Evolutionary conservation across 2,329 filamentous ascomycete species (phyloP).

Genomic region (Hymenoscyphus scutula): DNA sequence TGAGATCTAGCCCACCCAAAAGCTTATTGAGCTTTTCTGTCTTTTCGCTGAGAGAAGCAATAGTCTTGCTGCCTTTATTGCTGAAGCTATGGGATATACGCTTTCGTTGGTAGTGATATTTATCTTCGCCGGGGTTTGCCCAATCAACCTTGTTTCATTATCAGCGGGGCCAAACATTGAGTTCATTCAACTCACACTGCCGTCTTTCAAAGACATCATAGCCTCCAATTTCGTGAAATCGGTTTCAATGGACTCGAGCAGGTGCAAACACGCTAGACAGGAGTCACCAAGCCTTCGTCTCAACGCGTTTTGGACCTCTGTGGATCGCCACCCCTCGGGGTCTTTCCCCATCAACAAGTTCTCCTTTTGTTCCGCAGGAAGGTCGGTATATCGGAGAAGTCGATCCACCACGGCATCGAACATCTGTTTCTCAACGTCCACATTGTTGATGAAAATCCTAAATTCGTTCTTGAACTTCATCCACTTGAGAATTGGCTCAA

Average conservation of each 20-base stretch:
- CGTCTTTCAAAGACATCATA: slow-evolving; percentile 27
- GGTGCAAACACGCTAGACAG: slow-evolving; percentile 22
- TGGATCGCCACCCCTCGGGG: slow-evolving; percentile 25
- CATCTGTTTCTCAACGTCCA: slow-evolving; percentile 21
- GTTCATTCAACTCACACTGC: slow-evolving; percentile 18
- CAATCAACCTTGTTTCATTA: slow-evolving; percentile 24
- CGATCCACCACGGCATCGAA: slow-evolving; percentile 25
- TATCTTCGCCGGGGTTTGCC: slow-evolving; percentile 22
- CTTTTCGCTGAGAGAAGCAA: slow-evolving; percentile 22
- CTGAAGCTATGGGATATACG: slow-evolving; percentile 28
- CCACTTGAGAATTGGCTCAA: slow-evolving; percentile 29
- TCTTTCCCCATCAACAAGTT: slow-evolving; percentile 19
- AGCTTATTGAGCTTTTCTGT: slow-evolving; percentile 26
- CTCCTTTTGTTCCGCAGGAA: slow-evolving; percentile 24
- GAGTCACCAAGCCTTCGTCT: slow-evolving; percentile 22
- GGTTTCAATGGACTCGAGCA: slow-evolving; percentile 23
- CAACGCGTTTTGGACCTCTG: slow-evolving; percentile 19
- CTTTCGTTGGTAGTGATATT: slow-evolving; percentile 30
- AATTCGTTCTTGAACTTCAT: slow-evolving; percentile 28
- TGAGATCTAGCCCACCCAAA: slow-evolving; percentile 22
- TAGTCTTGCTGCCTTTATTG: slow-evolving; percentile 21
- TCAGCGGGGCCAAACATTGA: not conserved
- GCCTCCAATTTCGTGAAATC: slow-evolving; percentile 24
- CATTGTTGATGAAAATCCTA: slow-evolving; percentile 24
- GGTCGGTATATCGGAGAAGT: slow-evolving; percentile 25